Base-by-base conservation (phyloP, 1,284 basidiomycete species). In the Veloporphyrellus conicus region DNA sequence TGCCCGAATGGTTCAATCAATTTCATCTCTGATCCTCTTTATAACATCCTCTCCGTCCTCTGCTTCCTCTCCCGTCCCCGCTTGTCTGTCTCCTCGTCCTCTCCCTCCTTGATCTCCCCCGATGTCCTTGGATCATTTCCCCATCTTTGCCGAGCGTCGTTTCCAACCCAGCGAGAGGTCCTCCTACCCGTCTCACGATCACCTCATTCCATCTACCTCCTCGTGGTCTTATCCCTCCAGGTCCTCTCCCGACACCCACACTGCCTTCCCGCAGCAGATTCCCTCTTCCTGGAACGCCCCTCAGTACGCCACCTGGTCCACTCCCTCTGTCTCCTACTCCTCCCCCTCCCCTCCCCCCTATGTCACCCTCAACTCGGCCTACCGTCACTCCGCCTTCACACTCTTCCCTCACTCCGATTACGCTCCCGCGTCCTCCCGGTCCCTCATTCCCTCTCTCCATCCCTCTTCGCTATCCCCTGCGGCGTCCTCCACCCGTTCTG, bases 61-160 rank as follows among this genome's bases (percentile, higher is more conserved):
- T 9, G 15, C 38, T 43, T 45, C 52, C 54, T 36, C 47, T 41
- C 20, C 47, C 55, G 41, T 45, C 54, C 43, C 41, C 46, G 11
- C 40, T 37, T 39, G 6, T 37, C 27, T 25, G 15, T 39, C n/a
- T 16, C 32, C 44, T 25, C 22, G 15, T 19, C 32, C 31, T 18
- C 18, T 15, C 9, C 6, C 5, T 12, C 39, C 15, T 37, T 36
- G 56, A 57, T 61, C 49, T 40, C 18, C n/a, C 45, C 20, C 34
- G 38, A 61, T 68, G 66, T 65, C 63, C 1, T 47, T 65, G 56
- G 66, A 65, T 63, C 63, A 65, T 19, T 66, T 67, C 19, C 46
- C 63, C 36, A 36, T 64, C 18, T 64, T 67, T 37, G 3, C 61
- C 10, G 62, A 67, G 7, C 58, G 65, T 53, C 62, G 66, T 47